A percentile compares a stretch with the other conserved stretches of the same genome.
Conservation (phyloP, 257 asterid genomes). For the Nicotiana tomentosiformis region DNA sequence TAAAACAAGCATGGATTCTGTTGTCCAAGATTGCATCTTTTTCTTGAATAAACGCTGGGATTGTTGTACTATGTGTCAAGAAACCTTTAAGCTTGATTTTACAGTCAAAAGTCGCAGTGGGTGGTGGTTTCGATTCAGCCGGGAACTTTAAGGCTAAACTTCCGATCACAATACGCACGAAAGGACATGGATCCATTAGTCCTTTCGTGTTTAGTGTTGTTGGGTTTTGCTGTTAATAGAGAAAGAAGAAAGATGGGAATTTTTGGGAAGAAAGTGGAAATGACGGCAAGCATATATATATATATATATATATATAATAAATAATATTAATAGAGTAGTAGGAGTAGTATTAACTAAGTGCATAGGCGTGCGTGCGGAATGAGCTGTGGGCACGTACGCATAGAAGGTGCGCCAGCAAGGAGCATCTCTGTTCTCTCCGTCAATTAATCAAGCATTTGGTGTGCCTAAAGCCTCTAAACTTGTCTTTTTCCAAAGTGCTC, state of each 20-base stretch:
- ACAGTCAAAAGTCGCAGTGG: slow-evolving; percentile 31
- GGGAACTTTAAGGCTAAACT: slow-evolving; percentile 46
- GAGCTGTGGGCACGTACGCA: slow-evolving; percentile 85
- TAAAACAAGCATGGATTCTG: slow-evolving; percentile 48
- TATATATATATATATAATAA: background rate
- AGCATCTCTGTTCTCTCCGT: slow-evolving; percentile 32
- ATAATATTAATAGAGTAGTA: too few species aligned
- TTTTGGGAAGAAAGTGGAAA: background rate
- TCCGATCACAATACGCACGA: slow-evolving; percentile 59
- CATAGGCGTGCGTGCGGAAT: slow-evolving; percentile 58
- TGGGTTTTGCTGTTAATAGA: background rate
- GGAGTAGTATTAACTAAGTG: background rate
- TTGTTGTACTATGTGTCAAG: slow-evolving; percentile 39
- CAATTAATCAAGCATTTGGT: slow-evolving; percentile 16
- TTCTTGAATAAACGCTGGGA: slow-evolving; percentile 30
- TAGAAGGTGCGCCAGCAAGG: slow-evolving; percentile 35
- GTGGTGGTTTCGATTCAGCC: slow-evolving; percentile 1
- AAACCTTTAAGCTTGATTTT: slow-evolving; percentile 65
- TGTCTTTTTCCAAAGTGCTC: background rate
- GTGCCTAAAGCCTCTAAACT: background rate
- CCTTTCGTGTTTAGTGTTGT: background rate
- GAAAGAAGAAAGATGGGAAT: background rate
- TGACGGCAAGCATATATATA: slow-evolving; percentile 12
- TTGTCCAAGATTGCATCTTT: slow-evolving; percentile 40
- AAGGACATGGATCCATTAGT: slow-evolving; percentile 93